phyloP scores from a whole-genome alignment of 805 yeast genomes.

The Candida tammaniensis region DNA sequence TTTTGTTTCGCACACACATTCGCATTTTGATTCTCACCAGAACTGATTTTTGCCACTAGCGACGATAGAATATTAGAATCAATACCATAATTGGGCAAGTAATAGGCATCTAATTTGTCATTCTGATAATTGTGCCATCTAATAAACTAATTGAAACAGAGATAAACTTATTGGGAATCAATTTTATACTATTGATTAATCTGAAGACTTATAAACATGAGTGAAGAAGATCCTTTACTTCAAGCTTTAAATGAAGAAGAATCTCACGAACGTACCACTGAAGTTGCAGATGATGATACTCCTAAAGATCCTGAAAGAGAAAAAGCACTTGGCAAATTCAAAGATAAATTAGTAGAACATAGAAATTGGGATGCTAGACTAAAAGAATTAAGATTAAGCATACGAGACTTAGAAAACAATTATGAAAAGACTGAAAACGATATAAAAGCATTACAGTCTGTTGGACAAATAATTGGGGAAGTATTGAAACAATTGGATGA shows the following conservation, averaged over 20 bases:
- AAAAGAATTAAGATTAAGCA: conserved; percentile 76
- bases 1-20: no score
- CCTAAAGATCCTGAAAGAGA: conserved; percentile 60
- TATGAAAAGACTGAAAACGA: conserved; percentile 95
- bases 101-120: no score
- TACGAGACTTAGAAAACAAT: conserved; percentile 78
- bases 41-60: conserved; percentile 1
- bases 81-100: no score
- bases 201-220: conserved; percentile 6
- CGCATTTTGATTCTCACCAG: no score
- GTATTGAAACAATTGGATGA: conserved; percentile 93
- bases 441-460: conserved; percentile 93
- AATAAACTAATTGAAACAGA: no score
- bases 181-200: no score
- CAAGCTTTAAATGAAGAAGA: conserved; percentile 16
- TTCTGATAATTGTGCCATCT: no score
- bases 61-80: not conserved
- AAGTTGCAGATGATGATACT: conserved; percentile 30
- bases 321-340: conserved; percentile 73
- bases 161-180: no score
- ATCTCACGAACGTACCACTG: no score
- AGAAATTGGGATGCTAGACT: conserved; percentile 91
- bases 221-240: conserved; percentile 18
- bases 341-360: conserved; percentile 85
- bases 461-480: conserved; percentile 97